phyloP scores from a whole-genome alignment of 768 basidiomycete species.

The Boletus insuetus region DNA sequence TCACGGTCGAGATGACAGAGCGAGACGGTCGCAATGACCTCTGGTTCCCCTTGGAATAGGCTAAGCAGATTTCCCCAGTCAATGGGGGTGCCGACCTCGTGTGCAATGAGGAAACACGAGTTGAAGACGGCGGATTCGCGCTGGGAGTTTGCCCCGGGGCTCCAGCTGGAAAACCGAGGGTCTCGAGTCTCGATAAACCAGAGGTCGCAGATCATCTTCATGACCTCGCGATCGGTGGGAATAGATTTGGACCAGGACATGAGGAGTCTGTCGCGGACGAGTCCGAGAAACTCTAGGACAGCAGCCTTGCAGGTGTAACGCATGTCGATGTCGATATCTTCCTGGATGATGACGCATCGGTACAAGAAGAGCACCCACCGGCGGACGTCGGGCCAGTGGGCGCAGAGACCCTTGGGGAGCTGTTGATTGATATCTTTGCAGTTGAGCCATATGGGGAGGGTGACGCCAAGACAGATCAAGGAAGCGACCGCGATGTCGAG shows the following conservation, averaged over 20 bases:
- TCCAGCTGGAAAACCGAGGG: conserved; percentile 23
- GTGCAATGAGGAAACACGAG: conserved; percentile 25
- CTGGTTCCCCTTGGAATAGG: conserved; percentile 19
- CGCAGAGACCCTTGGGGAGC: conserved; percentile 15
- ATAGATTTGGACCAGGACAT: conserved; percentile 28
- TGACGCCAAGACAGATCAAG: conserved; percentile 21
- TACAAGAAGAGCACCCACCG: conserved; percentile 27
- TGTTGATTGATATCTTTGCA: conserved; percentile 7
- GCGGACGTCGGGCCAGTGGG: conserved; percentile 26
- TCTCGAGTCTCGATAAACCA: conserved; percentile 28
- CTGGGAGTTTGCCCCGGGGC: conserved; percentile 7
- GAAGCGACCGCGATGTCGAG: conserved; percentile 15
- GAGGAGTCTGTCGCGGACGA: conserved; percentile 24
- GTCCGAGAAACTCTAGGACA: conserved; percentile 25
- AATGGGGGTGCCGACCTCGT: conserved; percentile 17
- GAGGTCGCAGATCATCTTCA: conserved; percentile 28
- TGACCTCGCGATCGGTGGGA: conserved; percentile 23
- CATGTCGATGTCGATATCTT: not conserved
- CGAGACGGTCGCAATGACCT: conserved; percentile 16
- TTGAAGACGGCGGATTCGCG: conserved; percentile 32
- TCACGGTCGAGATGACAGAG: conserved; percentile 28
- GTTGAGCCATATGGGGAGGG: conserved; percentile 24
- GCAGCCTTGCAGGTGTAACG: conserved; percentile 25
- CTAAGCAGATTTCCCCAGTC: conserved; percentile 25
- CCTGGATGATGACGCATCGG: conserved; percentile 7